Evolutionary conservation across 805 yeast genomes (phyloP).

Genomic region (Candida lessepsii): DNA sequence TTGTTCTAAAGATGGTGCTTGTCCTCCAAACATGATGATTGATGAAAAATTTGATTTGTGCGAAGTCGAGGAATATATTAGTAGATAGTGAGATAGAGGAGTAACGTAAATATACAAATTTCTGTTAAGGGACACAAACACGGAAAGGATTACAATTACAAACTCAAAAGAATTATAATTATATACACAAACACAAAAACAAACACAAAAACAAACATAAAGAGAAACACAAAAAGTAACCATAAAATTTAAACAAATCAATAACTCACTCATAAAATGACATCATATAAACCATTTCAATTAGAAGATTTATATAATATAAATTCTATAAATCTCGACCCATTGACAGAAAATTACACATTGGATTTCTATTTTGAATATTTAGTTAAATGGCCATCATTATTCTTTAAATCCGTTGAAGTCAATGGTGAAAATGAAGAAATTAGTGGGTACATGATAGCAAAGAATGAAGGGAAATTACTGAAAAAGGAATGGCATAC

Average conservation of each 20-base stretch:
- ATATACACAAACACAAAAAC: neutral
- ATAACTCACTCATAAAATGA: constrained; percentile 48
- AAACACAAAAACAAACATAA: neutral
- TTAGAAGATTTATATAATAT: constrained; percentile 77
- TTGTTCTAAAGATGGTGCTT: constrained; percentile 33
- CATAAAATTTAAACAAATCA: neutral
- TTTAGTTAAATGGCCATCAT: constrained; percentile 80
- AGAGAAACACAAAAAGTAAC: neutral
- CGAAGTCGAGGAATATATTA: no score
- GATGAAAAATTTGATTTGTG: constrained; percentile 12
- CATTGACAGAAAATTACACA: constrained; percentile 88
- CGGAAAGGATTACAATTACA: no score
- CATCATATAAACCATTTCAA: constrained; percentile 83
- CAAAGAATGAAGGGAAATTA: constrained; percentile 84
- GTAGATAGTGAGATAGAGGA: no score
- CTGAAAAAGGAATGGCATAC: constrained; percentile 84
- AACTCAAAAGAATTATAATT: no score
- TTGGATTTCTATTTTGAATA: constrained; percentile 82
- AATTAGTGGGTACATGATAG: constrained; percentile 82
- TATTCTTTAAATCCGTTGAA: constrained; percentile 75
- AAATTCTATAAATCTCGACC: constrained; percentile 79
- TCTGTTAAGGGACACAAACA: no score
- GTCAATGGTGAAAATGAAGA: constrained; percentile 28
- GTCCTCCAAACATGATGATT: constrained; percentile 49
- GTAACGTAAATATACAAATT: no score